Evolutionary conservation across 495 filamentous ascomycete species (phyloP), one percentile per base, ranked within the genome.

Genomic region (Pseudotulostoma volvatum): DNA sequence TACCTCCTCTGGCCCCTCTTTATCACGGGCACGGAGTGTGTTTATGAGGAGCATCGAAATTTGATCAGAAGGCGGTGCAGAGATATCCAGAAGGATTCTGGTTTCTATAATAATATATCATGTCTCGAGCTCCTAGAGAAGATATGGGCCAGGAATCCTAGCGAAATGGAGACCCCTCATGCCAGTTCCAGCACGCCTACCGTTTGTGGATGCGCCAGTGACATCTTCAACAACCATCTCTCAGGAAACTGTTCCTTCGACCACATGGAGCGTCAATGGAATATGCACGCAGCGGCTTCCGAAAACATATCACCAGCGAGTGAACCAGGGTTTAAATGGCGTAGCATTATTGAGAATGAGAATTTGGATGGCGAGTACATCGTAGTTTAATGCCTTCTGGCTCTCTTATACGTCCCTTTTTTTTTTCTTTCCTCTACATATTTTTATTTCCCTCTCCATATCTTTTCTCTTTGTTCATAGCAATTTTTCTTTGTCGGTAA

Each of bases 1-100:
- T 93, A 90, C 48, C 63, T 96, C 17, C 74, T 96, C 1, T 96
- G 88, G 88, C 87, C 88, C 7, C 68, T 95, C 7, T 94, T 94
- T 53, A 79, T 95, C 36, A 79, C 77, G 0, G 87, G 88, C 19
- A 84, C 82, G 16, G 88, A 94, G 61, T 93, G 86, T 52, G 81
- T 93, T 38, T 76, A 79, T 38, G 79, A 84, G 44, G 63, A 76
- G 28, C 81, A 93, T 44, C 77, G 87, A 39, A 66, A 70, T 20
- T 70, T 85, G 34, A 78, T 96, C 34, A 73, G 84, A 14, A 61
- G 73, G 47, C 74, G 86, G 36, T 93, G 85, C 62, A 63, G 76
- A 30, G 84, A 88, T 53, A 85, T 94, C 47, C 83, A 84, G 63
- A 70, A 74, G 17, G 80, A 87, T 49, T 84, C 79, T 32, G 87